Evolutionary conservation across 1,284 basidiomycete genomes (phyloP), one percentile per base, ranked within the genome.

Genomic region (Ganoderma lucidum): DNA sequence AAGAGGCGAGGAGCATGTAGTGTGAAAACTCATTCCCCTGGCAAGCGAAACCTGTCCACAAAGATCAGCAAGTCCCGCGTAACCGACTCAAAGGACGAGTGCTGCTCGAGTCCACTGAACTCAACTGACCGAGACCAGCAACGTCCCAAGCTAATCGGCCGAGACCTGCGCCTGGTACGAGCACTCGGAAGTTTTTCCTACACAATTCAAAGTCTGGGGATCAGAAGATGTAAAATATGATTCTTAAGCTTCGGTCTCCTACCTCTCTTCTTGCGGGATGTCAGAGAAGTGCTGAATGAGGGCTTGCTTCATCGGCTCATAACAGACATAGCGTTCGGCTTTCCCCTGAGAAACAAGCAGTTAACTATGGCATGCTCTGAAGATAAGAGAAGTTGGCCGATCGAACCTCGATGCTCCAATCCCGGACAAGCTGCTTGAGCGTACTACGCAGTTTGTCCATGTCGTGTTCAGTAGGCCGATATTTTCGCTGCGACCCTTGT

Each of bases 11-110:
- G 10, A 97, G 86, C 96, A 97, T 97, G 81, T 95, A 96, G 72
- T 96, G 93, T 42, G 94, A 96, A 78, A 97, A 97, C 80, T 98
- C 96, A 78, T 97, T 98, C 10, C 93, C 96, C 80, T 96, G 95
- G 68, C 92, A 93, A 4, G 92, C 82, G 75, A 96, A 97, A 10
- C 94, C 95, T 95, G 75, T 35, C 32, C 15, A 14, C 9, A 23
- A 32, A 23, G 6, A 15, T 61, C n/a, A 61, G 23, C 59, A 59
- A n/a, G 37, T 8, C 35, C 17, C 9, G 28, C 32, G 5, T 10
- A 37, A 8, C 9, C 1, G 2, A 28, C 12, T 2, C 19, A 28
- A 51, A 35, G 19, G n/a, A 12, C 28, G 19, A 23, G 12, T 51
- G 23, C 48, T 28, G 10, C 48, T 51, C 23, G 0, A 10, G 45